Conservation (phyloP, 345 rosid genomes). For the Viola odorata region DNA sequence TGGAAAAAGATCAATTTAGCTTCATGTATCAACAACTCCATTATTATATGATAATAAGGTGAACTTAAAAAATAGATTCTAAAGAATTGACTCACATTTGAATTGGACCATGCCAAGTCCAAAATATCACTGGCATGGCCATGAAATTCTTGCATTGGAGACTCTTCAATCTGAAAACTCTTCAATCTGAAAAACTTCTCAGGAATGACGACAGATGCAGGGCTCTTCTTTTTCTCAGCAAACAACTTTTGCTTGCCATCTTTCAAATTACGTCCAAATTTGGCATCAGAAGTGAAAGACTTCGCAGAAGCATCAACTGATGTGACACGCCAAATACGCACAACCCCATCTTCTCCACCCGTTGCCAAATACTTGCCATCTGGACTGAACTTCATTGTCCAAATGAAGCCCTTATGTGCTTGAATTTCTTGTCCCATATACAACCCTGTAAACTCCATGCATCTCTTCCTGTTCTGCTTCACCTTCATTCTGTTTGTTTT, state of each 20-base stretch:
- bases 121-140: slow-evolving; percentile 70
- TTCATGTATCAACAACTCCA: not conserved
- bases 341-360: slow-evolving; percentile 79
- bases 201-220: slow-evolving; percentile 48
- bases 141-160: slow-evolving; percentile 61
- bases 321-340: slow-evolving; percentile 66
- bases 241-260: not conserved
- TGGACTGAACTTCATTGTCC: slow-evolving; percentile 83
- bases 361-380: slow-evolving; percentile 72
- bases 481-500: slow-evolving; percentile 45
- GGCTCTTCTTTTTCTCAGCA: slow-evolving; percentile 24
- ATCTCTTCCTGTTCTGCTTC: slow-evolving; percentile 52
- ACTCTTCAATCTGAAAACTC: slow-evolving; percentile 62
- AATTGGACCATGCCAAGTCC: slow-evolving; percentile 78
- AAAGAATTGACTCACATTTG: slow-evolving; percentile 51
- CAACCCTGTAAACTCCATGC: slow-evolving; percentile 63
- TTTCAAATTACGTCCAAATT: not conserved
- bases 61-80: not conserved
- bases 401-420: slow-evolving; percentile 71
- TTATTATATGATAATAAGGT: not conserved
- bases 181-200: slow-evolving; percentile 51
- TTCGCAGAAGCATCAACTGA: slow-evolving; percentile 31
- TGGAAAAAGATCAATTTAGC: slow-evolving; percentile 7
- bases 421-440: slow-evolving; percentile 52
- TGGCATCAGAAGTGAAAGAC: slow-evolving; percentile 20